These are phyloP conservation scores for Ophiocordyceps camponoti-rufipedis DNA, from an alignment of 2,329 filamentous ascomycete species.

Conservation along the genomic window DNA sequence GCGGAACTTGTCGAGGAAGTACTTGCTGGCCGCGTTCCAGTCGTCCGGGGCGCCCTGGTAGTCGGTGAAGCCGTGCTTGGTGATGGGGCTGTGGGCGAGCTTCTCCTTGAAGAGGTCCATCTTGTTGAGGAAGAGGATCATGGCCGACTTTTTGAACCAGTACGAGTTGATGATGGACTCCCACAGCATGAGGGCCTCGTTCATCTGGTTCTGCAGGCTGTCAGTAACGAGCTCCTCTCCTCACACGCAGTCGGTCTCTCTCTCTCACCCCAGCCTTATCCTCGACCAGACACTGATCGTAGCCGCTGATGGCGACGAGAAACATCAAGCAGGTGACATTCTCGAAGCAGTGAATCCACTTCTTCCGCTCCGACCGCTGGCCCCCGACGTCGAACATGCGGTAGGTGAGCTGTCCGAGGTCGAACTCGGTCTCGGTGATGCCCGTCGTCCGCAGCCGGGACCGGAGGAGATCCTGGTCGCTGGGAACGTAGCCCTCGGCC, in stretches of 20 bases:
- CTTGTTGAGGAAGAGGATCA: slow-evolving; percentile 82
- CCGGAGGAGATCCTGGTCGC: slow-evolving; percentile 84
- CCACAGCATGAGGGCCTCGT: slow-evolving; percentile 71
- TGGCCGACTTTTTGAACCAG: slow-evolving; percentile 82
- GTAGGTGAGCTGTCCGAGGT: slow-evolving; percentile 86
- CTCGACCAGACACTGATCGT: slow-evolving; percentile 89
- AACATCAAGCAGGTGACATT: slow-evolving; percentile 95
- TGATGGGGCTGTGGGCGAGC: slow-evolving; percentile 63
- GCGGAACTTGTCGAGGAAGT: slow-evolving; percentile 97
- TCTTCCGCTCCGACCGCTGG: slow-evolving; percentile 91
- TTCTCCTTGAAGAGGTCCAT: slow-evolving; percentile 82
- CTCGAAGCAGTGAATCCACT: slow-evolving; percentile 99
- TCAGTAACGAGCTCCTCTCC: too few species aligned
- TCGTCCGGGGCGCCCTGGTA: slow-evolving; percentile 91
- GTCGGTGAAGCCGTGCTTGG: slow-evolving; percentile 80
- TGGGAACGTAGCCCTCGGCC: slow-evolving; percentile 81
- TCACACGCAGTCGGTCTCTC: too few species aligned
- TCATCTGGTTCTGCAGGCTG: slow-evolving; percentile 52
- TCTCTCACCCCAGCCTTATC: slow-evolving; percentile 66
- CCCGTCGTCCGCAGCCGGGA: slow-evolving; percentile 96
- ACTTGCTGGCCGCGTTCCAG: slow-evolving; percentile 90
- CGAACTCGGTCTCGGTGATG: slow-evolving; percentile 93
- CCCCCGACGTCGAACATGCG: slow-evolving; percentile 96
- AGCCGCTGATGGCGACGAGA: slow-evolving; percentile 91
- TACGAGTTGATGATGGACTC: slow-evolving; percentile 77